Evolutionary conservation across 495 filamentous ascomycete genomes (phyloP).

Genomic region (Endocarpon pusillum): DNA sequence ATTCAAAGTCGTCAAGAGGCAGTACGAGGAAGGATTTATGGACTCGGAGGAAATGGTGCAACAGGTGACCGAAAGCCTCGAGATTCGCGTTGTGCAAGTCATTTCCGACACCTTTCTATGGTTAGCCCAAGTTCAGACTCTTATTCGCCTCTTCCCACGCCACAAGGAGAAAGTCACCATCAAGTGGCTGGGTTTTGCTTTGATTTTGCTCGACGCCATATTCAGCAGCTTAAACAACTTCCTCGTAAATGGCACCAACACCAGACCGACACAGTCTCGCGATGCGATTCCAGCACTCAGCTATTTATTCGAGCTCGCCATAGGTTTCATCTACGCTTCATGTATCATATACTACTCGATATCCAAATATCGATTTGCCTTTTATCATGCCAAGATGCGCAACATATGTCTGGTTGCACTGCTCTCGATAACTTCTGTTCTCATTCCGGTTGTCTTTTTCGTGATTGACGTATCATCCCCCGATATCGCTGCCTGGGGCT

Average conservation of each 20-base stretch:
- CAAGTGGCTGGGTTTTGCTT: constrained; percentile 91
- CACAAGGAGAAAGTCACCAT: constrained; percentile 96
- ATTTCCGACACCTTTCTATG: constrained; percentile 91
- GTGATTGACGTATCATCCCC: constrained; percentile 81
- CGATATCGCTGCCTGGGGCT: constrained; percentile 84
- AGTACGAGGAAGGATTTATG: constrained; percentile 55
- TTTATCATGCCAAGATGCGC: constrained; percentile 82
- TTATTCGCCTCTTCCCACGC: constrained; percentile 87
- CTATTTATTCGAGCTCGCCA: constrained; percentile 80
- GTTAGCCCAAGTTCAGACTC: constrained; percentile 91
- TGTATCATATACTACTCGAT: constrained; percentile 94
- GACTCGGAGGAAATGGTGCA: constrained; percentile 57
- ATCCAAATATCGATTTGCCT: constrained; percentile 83
- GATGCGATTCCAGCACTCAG: constrained; percentile 84
- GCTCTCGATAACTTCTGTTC: constrained; percentile 58
- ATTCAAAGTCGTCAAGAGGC: constrained; percentile 59
- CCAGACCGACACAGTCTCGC: constrained; percentile 53
- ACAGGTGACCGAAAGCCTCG: constrained; percentile 60
- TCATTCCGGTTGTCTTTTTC: constrained; percentile 92
- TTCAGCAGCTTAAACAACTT: constrained; percentile 86
- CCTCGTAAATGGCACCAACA: constrained; percentile 36
- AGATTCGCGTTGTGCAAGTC: constrained; percentile 74
- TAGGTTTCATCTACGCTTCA: constrained; percentile 79
- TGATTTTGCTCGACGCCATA: constrained; percentile 76
- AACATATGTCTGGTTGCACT: constrained; percentile 78